Conservation (phyloP, 1,139 yeast genomes). For the Protomyces inundatus region DNA sequence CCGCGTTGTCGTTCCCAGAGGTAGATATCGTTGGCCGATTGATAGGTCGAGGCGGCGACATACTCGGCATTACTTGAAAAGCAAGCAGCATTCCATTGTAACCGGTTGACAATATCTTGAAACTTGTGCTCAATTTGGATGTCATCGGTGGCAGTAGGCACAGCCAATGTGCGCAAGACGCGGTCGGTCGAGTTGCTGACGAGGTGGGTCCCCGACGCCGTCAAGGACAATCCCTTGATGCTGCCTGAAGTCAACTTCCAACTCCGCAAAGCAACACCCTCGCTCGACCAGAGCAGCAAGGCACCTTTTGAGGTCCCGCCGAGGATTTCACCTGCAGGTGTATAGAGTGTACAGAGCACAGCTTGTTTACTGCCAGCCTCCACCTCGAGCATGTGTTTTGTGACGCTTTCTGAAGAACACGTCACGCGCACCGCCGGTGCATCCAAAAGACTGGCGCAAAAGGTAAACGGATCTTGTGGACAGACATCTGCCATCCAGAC, state of each 20-base stretch:
- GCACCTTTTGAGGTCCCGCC: constrained; percentile 80
- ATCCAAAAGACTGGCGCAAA: constrained; percentile 48
- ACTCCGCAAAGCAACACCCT: constrained; percentile 44
- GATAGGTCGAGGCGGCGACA: constrained; percentile 80
- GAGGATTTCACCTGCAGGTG: constrained; percentile 52
- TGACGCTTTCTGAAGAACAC: constrained; percentile 30
- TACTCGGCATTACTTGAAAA: constrained; percentile 77
- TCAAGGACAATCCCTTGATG: constrained; percentile 63
- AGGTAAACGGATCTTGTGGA: constrained; percentile 51
- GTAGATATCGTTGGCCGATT: constrained; percentile 80
- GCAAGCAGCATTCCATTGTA: constrained; percentile 82
- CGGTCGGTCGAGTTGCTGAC: constrained; percentile 81
- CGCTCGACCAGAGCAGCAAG: constrained; percentile 48
- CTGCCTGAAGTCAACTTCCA: constrained; percentile 60
- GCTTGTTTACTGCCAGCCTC: constrained; percentile 33
- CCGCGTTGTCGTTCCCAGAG: constrained; percentile 93
- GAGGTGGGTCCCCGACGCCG: constrained; percentile 58
- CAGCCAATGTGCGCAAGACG: constrained; percentile 61
- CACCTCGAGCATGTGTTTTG: constrained; percentile 36
- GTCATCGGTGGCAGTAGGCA: constrained; percentile 20
- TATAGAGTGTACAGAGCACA: constrained; percentile 39
- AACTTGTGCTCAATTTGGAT: constrained; percentile 72
- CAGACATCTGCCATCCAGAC: constrained; percentile 63
- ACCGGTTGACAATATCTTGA: constrained; percentile 81
- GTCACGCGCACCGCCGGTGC: constrained; percentile 38